phyloP scores from a whole-genome alignment of 177 flowering plant genomes.

The Vitis hybrid region DNA sequence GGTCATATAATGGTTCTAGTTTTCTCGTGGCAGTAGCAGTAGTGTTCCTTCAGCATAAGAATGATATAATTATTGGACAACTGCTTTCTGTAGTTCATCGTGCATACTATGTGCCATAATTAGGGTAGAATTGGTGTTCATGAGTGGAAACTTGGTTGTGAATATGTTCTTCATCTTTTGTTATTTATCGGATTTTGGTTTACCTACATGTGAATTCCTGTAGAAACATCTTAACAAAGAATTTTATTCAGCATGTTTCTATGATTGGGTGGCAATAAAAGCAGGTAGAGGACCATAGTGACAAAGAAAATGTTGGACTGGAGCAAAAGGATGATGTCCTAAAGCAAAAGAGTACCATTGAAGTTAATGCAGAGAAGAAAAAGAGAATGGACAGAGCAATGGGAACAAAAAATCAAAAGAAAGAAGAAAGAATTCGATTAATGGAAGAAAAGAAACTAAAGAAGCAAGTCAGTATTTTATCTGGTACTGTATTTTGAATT shows the following conservation, averaged over 20 bases:
- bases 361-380: conserved; percentile 25
- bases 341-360: conserved; percentile 16
- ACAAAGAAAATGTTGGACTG: conserved; percentile 29
- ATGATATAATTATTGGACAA: too few species aligned
- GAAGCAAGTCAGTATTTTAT: conserved; percentile 56
- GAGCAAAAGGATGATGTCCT: conserved; percentile 23
- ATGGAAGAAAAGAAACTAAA: conserved; percentile 62
- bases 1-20: too few species aligned
- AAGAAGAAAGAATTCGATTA: conserved; percentile 53
- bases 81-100: too few species aligned
- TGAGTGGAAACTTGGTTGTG: background rate
- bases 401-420: conserved; percentile 39
- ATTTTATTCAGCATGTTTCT: background rate
- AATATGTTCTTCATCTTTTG: conserved; percentile 1
- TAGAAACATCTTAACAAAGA: background rate
- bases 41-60: too few species aligned
- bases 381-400: conserved; percentile 21
- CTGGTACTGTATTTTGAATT: background rate
- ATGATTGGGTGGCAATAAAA: conserved; percentile 7
- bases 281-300: conserved; percentile 26
- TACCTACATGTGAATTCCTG: background rate
- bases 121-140: background rate
- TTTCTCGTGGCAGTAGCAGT: too few species aligned
- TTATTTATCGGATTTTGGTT: background rate
- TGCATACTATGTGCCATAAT: background rate